These are phyloP conservation scores for Cladosporium sp. DNA, from an alignment of 2,329 filamentous ascomycete genomes.

Conservation along the genomic window DNA sequence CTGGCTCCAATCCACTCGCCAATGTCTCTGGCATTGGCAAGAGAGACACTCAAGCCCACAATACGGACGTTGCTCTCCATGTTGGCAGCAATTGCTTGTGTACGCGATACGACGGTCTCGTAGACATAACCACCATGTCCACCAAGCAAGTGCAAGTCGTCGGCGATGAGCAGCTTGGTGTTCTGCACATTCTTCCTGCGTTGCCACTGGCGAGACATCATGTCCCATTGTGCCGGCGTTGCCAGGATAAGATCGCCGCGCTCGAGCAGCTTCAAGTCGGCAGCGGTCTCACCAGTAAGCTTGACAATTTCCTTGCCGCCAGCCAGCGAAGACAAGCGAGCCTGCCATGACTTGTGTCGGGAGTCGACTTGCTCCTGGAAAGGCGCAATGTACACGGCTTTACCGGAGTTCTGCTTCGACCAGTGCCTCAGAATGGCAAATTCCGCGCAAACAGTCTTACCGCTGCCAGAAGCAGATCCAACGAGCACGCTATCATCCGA, in stretches of 20 bases:
- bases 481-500: slow-evolving; percentile 93
- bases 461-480: slow-evolving; percentile 87
- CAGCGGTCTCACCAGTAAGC: slow-evolving; percentile 86
- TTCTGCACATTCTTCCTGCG: slow-evolving; percentile 91
- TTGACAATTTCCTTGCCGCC: slow-evolving; percentile 91
- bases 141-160: slow-evolving; percentile 91
- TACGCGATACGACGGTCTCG: slow-evolving; percentile 94
- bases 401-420: slow-evolving; percentile 65
- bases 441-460: slow-evolving; percentile 95
- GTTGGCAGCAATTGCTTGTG: slow-evolving; percentile 92
- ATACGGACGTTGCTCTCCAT: slow-evolving; percentile 82
- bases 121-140: slow-evolving; percentile 85
- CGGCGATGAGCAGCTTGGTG: slow-evolving; percentile 86
- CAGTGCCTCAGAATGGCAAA: slow-evolving; percentile 89
- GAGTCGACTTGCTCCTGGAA: slow-evolving; percentile 90
- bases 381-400: slow-evolving; percentile 89
- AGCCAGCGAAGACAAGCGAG: slow-evolving; percentile 64
- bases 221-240: slow-evolving; percentile 93
- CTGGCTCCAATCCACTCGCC: slow-evolving; percentile 97
- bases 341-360: slow-evolving; percentile 78
- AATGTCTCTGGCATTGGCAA: slow-evolving; percentile 89
- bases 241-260: slow-evolving; percentile 85
- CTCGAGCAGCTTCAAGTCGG: slow-evolving; percentile 84
- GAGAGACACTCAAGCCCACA: slow-evolving; percentile 82
- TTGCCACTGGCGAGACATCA: slow-evolving; percentile 93